phyloP scores from a whole-genome alignment of 2,329 filamentous ascomycete genomes.

The Diplodia mutila region DNA sequence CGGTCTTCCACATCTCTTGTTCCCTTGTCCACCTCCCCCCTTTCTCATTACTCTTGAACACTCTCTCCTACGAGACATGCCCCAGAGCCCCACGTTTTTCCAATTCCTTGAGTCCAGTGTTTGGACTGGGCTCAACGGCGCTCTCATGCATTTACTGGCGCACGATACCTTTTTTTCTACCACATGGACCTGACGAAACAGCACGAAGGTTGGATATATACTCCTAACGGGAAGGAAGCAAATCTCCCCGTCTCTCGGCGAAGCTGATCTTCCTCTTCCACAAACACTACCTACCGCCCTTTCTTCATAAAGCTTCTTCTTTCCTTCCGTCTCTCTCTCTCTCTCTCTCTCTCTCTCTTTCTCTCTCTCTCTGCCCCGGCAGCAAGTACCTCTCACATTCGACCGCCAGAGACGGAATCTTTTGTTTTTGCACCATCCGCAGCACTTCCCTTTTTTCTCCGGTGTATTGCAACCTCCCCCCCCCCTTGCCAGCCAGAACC shows the following conservation, averaged over 20 bases:
- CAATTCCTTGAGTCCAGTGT: background rate
- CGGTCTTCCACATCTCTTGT: background rate
- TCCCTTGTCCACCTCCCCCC: background rate
- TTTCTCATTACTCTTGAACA: background rate
- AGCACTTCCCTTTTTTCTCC: no score
- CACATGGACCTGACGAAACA: no score
- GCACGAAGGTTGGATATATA: background rate
- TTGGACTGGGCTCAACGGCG: background rate
- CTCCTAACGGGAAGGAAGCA: background rate
- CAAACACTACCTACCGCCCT: background rate
- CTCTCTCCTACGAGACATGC: no score
- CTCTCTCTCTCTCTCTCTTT: background rate
- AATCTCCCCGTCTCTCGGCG: background rate
- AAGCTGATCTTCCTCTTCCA: background rate
- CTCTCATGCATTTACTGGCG: slow-evolving; percentile 8
- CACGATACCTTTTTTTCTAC: slow-evolving; percentile 3
- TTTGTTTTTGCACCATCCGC: no score
- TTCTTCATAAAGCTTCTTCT: background rate
- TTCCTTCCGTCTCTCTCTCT: background rate
- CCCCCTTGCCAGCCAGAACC: no score
- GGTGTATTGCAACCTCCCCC: no score
- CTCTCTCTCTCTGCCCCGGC: no score
- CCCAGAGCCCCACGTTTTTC: background rate
- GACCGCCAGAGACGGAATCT: no score
- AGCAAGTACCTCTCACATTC: no score